Percentiles rank a stretch among this genome's conserved stretches.
Evolutionary conservation across 2,329 filamentous ascomycete genomes (phyloP).

Genomic region (Pseudocercospora eumusae): DNA sequence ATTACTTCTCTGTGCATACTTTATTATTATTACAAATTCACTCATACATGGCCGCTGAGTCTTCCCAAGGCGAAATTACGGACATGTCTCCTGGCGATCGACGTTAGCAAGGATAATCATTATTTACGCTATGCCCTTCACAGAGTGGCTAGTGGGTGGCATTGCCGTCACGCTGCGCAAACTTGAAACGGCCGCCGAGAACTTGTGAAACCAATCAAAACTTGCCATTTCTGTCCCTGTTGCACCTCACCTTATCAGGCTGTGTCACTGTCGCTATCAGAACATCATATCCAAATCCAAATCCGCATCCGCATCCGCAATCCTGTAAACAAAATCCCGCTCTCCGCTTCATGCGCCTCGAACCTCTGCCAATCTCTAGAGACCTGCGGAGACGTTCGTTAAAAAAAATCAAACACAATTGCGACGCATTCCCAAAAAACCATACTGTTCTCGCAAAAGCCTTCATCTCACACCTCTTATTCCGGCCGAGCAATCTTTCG

Average conservation of each 20-base stretch:
- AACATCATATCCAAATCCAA: too few relatives aligned
- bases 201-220: background rate
- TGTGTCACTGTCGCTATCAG: too few relatives aligned
- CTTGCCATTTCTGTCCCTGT: background rate
- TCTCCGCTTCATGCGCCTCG: background rate
- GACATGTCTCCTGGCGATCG: background rate
- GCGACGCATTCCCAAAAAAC: background rate
- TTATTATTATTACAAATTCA: background rate
- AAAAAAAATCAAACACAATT: background rate
- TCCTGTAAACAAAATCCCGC: background rate
- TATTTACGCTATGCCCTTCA: background rate
- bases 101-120: background rate
- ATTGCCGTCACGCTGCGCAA: background rate
- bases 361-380: background rate
- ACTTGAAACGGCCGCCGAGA: background rate
- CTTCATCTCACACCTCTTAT: background rate
- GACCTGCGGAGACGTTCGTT: background rate
- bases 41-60: background rate
- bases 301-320: too few relatives aligned
- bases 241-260: background rate
- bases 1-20: background rate
- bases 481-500: slow-evolving; percentile 18
- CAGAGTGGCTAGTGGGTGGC: background rate
- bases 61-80: background rate
- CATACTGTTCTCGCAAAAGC: background rate